These are phyloP conservation scores for Sclerotinia borealis DNA, from an alignment of 2,329 filamentous ascomycete genomes.

Conservation along the genomic window DNA sequence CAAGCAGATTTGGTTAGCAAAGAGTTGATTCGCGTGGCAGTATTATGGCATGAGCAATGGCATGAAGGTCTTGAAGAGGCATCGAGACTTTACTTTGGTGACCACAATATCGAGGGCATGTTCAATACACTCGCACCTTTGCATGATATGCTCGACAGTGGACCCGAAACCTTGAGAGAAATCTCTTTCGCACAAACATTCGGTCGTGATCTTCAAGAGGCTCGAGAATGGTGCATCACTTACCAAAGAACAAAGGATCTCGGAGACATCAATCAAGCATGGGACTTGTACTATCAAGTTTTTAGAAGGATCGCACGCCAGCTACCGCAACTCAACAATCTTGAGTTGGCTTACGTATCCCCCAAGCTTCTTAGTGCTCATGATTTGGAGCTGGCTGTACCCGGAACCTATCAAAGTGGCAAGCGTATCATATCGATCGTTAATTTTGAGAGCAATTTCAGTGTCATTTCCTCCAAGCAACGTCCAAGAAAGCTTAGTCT, in stretches of 20 bases:
- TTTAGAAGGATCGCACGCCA: conserved; percentile 94
- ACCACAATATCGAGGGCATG: conserved; percentile 97
- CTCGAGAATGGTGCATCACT: conserved; percentile 90
- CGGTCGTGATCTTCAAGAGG: conserved; percentile 88
- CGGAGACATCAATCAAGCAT: conserved; percentile 93
- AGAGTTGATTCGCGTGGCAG: conserved; percentile 93
- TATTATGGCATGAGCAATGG: conserved; percentile 98
- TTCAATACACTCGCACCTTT: conserved; percentile 83
- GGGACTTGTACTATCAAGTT: conserved; percentile 98
- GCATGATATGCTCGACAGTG: conserved; percentile 84
- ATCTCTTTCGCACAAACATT: conserved; percentile 98
- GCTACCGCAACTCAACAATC: conserved; percentile 81
- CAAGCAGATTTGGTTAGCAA: conserved; percentile 94
- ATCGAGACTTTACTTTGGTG: conserved; percentile 91
- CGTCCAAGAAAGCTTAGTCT: conserved; percentile 83
- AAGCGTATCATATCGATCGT: conserved; percentile 75
- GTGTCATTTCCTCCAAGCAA: conserved; percentile 95
- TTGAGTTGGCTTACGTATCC: conserved; percentile 95
- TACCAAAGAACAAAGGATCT: conserved; percentile 86
- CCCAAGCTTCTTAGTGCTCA: conserved; percentile 82
- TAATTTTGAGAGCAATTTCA: conserved; percentile 84
- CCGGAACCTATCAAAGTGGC: conserved; percentile 82
- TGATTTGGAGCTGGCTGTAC: conserved; percentile 88
- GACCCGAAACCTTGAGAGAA: conserved; percentile 88
- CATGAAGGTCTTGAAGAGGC: conserved; percentile 97